Evolutionary conservation across 768 basidiomycete species (phyloP), one percentile per base, ranked within the genome.

Genomic region (Phaffia australis): DNA sequence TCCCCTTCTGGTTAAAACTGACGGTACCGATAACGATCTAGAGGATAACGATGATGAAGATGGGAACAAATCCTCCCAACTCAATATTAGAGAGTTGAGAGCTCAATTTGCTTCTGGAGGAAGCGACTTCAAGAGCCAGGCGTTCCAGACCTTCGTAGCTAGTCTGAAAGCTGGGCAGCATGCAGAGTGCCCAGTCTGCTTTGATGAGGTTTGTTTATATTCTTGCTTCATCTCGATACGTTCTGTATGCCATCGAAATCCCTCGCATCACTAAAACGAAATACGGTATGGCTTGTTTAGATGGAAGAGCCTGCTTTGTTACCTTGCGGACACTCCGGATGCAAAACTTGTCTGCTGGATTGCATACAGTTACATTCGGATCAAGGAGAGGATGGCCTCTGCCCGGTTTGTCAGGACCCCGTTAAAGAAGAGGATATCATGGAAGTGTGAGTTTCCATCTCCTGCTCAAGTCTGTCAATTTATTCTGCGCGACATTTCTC

Each of bases 111-210:
- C 60, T 18, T 55, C 63, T 67, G 25, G 72, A 71, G 61, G 68
- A 29, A 49, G 55, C 6, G 30, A 47, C 21, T 67, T 67, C 55
- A 60, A 60, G 55, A 63, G 30, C 25, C 30, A 67, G 54, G 60
- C 60, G 3, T 27, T 62, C 27, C 32, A 63, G 30, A 32, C 32
- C 16, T 62, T 67, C 47, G 11, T 67, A 8, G 46, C 47, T 11
- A 49, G 46, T 1, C 59, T 48, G 42, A 48, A 60, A 64, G 56
- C 70, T 15, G 74, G 76, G 74, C 82, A 82, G 27, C 72, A 75
- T 59, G 71, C 78, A 76, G 90, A 89, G 73, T 92, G 89, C 75
- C 85, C 85, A 1, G 84, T 90, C 46, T 92, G 89, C 73, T 79
- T 88, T 58, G 89, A 90, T 75, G 77, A 65, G 64, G 64, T 65